Conservation (phyloP, 2,329 filamentous ascomycete species). For the Chaetomiaceae sp. region DNA sequence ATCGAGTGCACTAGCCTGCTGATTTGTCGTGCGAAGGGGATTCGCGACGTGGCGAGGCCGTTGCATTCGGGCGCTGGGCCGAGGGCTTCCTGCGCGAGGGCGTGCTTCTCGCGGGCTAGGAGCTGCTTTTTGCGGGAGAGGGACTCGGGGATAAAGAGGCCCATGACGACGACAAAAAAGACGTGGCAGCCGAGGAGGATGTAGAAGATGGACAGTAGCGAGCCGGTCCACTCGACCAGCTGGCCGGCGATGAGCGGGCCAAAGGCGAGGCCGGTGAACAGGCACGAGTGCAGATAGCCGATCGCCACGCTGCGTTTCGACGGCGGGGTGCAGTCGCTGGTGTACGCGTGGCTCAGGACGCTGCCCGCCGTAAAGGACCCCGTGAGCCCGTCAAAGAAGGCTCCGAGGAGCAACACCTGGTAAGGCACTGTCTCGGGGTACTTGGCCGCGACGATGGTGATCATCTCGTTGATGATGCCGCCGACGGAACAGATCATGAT, state of each 20-base stretch:
- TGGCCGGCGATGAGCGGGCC: slow-evolving; percentile 80
- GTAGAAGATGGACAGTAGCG: slow-evolving; percentile 80
- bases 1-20: slow-evolving; percentile 32
- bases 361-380: slow-evolving; percentile 86
- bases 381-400: slow-evolving; percentile 73
- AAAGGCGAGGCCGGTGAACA: slow-evolving; percentile 84
- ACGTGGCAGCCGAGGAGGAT: slow-evolving; percentile 67
- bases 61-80: slow-evolving; percentile 31
- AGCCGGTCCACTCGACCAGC: slow-evolving; percentile 71
- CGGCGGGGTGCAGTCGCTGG: slow-evolving; percentile 80
- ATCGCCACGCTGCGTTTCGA: slow-evolving; percentile 77
- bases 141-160: slow-evolving; percentile 77
- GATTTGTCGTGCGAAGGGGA: slow-evolving; percentile 21
- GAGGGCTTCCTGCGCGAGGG: slow-evolving; percentile 38
- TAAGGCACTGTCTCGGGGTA: slow-evolving; percentile 71
- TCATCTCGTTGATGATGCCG: slow-evolving; percentile 67
- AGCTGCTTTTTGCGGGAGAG: slow-evolving; percentile 68
- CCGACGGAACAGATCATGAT: slow-evolving; percentile 70
- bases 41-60: slow-evolving; percentile 14
- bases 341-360: slow-evolving; percentile 76
- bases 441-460: slow-evolving; percentile 73
- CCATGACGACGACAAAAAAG: slow-evolving; percentile 68
- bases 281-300: slow-evolving; percentile 82
- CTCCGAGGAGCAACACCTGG: slow-evolving; percentile 72
- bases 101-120: slow-evolving; percentile 65